These are phyloP conservation scores for Aureobasidium namibiae DNA, from an alignment of 2,329 filamentous ascomycete genomes.

Conservation along the genomic window DNA sequence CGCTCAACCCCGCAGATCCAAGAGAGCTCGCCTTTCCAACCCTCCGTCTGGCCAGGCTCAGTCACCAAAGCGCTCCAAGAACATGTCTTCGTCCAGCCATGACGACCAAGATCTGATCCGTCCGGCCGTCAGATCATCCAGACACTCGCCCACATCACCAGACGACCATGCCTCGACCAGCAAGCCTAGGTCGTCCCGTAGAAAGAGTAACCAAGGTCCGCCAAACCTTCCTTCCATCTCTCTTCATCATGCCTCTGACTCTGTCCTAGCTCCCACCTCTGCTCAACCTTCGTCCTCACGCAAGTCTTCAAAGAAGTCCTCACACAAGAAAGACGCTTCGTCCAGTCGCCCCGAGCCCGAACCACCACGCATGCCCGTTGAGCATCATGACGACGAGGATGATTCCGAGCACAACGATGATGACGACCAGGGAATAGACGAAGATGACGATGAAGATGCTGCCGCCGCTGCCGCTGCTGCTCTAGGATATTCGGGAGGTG, in stretches of 20 bases:
- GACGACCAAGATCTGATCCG: conserved; percentile 20
- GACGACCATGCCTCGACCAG: conserved; percentile 54
- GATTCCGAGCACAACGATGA: conserved; percentile 18
- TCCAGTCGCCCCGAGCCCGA: not conserved
- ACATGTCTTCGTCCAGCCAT: conserved; percentile 68
- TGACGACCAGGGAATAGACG: conserved; percentile 26
- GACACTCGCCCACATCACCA: conserved; percentile 56
- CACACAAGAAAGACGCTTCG: conserved; percentile 15
- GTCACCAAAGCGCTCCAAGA: conserved; percentile 35
- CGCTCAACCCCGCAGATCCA: conserved; percentile 29
- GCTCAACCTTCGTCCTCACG: conserved; percentile 19
- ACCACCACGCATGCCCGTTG: not conserved
- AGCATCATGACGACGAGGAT: not conserved
- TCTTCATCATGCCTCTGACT: conserved; percentile 14
- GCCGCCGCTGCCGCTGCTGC: conserved; percentile 27
- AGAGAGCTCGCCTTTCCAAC: conserved; percentile 51
- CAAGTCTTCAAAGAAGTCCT: conserved; percentile 25
- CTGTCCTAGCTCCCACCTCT: conserved; percentile 30
- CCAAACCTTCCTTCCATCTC: not conserved
- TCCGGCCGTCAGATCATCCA: conserved; percentile 28
- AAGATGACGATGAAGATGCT: conserved; percentile 22
- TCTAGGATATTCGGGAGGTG: conserved; percentile 42
- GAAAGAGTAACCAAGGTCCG: conserved; percentile 53
- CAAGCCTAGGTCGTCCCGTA: conserved; percentile 66
- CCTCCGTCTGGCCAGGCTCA: conserved; percentile 29